These are phyloP conservation scores for Fusarium praegraminearum DNA, from an alignment of 2,329 filamentous ascomycete genomes.

Conservation along the genomic window DNA sequence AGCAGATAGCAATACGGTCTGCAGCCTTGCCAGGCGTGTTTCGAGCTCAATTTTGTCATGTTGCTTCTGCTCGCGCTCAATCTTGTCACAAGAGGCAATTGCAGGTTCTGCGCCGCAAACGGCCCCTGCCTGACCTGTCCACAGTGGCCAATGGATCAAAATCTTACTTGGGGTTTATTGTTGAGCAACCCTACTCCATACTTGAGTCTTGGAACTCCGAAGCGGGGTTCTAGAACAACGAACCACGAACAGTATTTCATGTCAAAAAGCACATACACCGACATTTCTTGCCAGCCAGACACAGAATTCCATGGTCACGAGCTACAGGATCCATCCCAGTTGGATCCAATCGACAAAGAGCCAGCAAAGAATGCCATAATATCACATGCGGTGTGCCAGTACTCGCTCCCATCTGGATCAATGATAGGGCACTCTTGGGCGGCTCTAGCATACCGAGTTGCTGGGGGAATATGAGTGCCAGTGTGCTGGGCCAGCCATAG, in stretches of 20 bases:
- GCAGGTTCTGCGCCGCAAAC: slow-evolving; percentile 5
- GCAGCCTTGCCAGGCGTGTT: slow-evolving; percentile 45
- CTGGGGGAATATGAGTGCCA: slow-evolving; percentile 38
- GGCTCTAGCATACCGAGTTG: slow-evolving; percentile 24
- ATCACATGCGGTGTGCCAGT: slow-evolving; percentile 43
- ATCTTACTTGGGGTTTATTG: slow-evolving; percentile 16
- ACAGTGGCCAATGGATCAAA: slow-evolving; percentile 15
- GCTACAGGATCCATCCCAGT: slow-evolving; percentile 26
- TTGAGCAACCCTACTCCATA: slow-evolving; percentile 12
- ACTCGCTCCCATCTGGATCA: slow-evolving; percentile 9
- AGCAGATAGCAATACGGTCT: slow-evolving; percentile 40
- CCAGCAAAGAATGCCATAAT: slow-evolving; percentile 29
- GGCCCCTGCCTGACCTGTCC: not conserved
- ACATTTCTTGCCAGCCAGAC: slow-evolving; percentile 44
- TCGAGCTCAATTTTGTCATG: slow-evolving; percentile 14
- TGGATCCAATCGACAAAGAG: slow-evolving; percentile 21
- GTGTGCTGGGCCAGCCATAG: slow-evolving; percentile 46
- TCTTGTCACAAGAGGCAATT: not conserved
- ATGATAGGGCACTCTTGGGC: slow-evolving; percentile 25
- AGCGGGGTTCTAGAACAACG: slow-evolving; percentile 36
- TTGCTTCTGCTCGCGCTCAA: slow-evolving; percentile 1
- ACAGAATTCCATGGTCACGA: slow-evolving; percentile 42
- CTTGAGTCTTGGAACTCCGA: slow-evolving; percentile 17
- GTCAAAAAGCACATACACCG: slow-evolving; percentile 45
- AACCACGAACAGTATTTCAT: slow-evolving; percentile 21